These are phyloP conservation scores for Lecanicillium sp. DNA, from an alignment of 2,329 filamentous ascomycete genomes.

Conservation along the genomic window DNA sequence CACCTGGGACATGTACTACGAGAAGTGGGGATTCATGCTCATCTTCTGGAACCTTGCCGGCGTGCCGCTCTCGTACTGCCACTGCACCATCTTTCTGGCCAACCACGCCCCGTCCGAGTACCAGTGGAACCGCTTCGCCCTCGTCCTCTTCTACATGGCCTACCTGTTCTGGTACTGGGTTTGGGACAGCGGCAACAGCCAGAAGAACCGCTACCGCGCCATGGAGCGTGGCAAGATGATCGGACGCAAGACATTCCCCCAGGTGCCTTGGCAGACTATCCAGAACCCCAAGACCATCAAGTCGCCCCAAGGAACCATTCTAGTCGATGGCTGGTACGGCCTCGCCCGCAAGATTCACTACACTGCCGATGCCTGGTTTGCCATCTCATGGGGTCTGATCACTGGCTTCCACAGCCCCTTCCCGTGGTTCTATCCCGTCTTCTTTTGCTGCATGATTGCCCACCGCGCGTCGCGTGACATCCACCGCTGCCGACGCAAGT, in stretches of 20 bases:
- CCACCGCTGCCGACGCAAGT: slow-evolving; percentile 67
- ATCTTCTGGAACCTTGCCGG: slow-evolving; percentile 97
- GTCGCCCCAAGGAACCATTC: slow-evolving; percentile 63
- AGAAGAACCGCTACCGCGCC: slow-evolving; percentile 87
- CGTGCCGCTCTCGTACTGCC: slow-evolving; percentile 85
- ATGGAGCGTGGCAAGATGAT: slow-evolving; percentile 64
- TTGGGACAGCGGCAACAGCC: slow-evolving; percentile 86
- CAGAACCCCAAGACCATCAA: slow-evolving; percentile 73
- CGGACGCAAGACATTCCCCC: slow-evolving; percentile 74
- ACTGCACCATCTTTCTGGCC: slow-evolving; percentile 84
- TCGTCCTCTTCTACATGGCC: slow-evolving; percentile 55
- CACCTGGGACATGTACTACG: slow-evolving; percentile 94
- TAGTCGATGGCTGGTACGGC: slow-evolving; percentile 82
- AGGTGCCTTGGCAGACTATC: slow-evolving; percentile 80
- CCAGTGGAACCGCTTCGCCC: slow-evolving; percentile 61
- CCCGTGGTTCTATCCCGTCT: slow-evolving; percentile 84
- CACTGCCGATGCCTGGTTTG: slow-evolving; percentile 40
- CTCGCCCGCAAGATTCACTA: slow-evolving; percentile 56
- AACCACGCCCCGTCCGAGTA: slow-evolving; percentile 74
- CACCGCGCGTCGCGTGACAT: slow-evolving; percentile 74
- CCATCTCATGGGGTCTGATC: slow-evolving; percentile 41
- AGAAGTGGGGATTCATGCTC: slow-evolving; percentile 96
- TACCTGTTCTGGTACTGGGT: slow-evolving; percentile 84
- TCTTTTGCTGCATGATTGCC: slow-evolving; percentile 74
- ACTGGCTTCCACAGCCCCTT: slow-evolving; percentile 60